A percentile compares a stretch with the other conserved stretches of the same genome.
Conservation (phyloP, 2,329 filamentous ascomycete species). For the Stagonosporopsis tanaceti region DNA sequence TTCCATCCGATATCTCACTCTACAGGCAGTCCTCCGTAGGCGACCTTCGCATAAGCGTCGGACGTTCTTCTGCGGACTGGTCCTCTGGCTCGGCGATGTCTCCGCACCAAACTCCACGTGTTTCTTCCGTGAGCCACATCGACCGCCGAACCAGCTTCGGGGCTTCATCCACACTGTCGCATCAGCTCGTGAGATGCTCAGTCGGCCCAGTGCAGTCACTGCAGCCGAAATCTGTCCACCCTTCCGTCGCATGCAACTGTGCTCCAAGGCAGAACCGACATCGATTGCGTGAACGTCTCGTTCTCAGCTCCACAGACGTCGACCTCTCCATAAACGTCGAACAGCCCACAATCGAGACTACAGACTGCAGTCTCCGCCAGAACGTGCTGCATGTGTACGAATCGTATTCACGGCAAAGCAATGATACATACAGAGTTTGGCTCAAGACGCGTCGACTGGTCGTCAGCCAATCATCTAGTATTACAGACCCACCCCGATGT, state of each 20-base stretch:
- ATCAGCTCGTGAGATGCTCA: not conserved
- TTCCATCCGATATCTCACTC: no score
- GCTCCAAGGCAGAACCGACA: not conserved
- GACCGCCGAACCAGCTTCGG: not conserved
- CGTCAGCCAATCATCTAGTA: constrained; percentile 17
- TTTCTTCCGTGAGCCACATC: not conserved
- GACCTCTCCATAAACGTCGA: not conserved
- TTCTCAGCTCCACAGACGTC: not conserved
- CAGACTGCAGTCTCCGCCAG: not conserved
- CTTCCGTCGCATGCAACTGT: not conserved
- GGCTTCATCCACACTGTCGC: not conserved
- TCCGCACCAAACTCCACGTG: not conserved
- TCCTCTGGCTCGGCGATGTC: not conserved
- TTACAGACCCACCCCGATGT: constrained; percentile 18
- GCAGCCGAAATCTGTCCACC: not conserved
- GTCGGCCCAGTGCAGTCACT: not conserved
- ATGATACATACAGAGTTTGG: constrained; percentile 8
- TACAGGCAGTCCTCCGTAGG: not conserved
- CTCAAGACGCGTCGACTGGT: constrained; percentile 23
- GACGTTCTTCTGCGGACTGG: not conserved
- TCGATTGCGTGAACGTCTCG: not conserved
- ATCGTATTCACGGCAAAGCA: not conserved
- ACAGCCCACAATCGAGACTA: not conserved
- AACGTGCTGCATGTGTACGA: not conserved
- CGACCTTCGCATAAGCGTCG: not conserved